Conservation (phyloP, 768 basidiomycete species). For the Suillus tomentosus region DNA sequence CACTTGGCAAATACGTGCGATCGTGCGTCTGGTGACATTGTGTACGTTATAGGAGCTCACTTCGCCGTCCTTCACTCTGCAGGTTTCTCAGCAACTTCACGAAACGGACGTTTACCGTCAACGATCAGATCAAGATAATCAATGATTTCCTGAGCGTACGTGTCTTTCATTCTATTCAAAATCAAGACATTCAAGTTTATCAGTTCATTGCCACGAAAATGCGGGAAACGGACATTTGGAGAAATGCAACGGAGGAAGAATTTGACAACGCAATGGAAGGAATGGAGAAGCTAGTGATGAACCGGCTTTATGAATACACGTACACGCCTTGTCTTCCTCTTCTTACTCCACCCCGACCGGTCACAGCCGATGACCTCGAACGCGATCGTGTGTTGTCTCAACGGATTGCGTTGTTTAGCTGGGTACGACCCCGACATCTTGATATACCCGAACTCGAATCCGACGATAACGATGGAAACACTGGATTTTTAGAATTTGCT, state of each 20-base stretch:
- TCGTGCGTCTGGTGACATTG: conserved; percentile 60
- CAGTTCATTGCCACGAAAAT: conserved; percentile 92
- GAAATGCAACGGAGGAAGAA: conserved; percentile 71
- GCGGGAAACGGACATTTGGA: conserved; percentile 84
- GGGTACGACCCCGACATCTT: conserved; percentile 87
- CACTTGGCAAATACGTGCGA: conserved; percentile 91
- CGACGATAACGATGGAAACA: conserved; percentile 34
- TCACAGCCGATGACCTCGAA: conserved; percentile 96
- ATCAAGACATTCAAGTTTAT: conserved; percentile 14
- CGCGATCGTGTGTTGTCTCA: conserved; percentile 89
- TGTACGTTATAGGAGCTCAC: conserved; percentile 10
- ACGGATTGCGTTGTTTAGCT: conserved; percentile 86
- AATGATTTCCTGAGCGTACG: conserved; percentile 86
- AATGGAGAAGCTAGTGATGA: conserved; percentile 99
- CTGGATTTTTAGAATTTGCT: conserved; percentile 87
- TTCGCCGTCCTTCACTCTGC: background rate
- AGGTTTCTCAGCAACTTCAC: conserved; percentile 94
- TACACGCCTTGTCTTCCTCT: conserved; percentile 85
- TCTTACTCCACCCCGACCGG: conserved; percentile 65
- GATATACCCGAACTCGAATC: conserved; percentile 83
- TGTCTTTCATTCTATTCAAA: background rate
- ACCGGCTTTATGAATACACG: conserved; percentile 92
- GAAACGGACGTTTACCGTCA: conserved; percentile 87
- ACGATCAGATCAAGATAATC: conserved; percentile 94
- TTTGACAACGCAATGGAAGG: conserved; percentile 98